Evolutionary conservation across 2,329 filamentous ascomycete genomes (phyloP), one percentile per base, ranked within the genome.

Genomic region (Epichloe hybrida): DNA sequence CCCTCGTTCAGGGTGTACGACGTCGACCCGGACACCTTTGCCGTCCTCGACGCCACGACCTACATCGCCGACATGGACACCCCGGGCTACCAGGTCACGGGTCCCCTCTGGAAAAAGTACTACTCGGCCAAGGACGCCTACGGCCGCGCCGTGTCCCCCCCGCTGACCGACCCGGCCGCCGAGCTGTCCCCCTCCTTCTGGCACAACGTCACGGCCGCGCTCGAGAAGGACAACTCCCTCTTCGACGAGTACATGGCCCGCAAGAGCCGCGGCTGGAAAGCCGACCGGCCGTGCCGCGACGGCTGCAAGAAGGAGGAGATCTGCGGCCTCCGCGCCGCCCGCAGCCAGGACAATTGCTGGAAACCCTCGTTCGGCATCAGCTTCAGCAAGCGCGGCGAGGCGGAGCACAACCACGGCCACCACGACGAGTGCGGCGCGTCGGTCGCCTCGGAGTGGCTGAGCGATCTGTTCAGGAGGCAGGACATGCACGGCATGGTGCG

Each of bases 1-100:
- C 74, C 77, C 1, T 70, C 76, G 2, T 80, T 80, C 63, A 72
- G 75, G 43, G 69, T 80, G 43, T 79, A 80, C 62, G 68, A 73
- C 34, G 69, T 81, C 50, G 77, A 81, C 56, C 73, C 77, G 0
- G 69, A 70, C 8, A 79, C 76, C 1, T 80, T 74, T 55, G 73
- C 66, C 38, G 66, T 80, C 5, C 62, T 80, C 0, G 77, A 80
- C 50, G 66, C 67, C 36, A 73, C 70, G 4, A 73, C 71, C 2
- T 80, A 79, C 61, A 70, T 71, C n/a, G 73, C 77, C 52, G 70
- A 79, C 58, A 72, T 76, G 62, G 65, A 59, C 39, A 60, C 67
- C 35, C 59, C 69, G 0, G 56, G 61, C 7, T 77, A 70, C 56
- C 68, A 72, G 49, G 60, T 59, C 0, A 54, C 58, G 2, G 68